Percentiles rank a stretch among this genome's conserved stretches.
Conservation (phyloP, 129 eudicot species). For the Scalesia atractyloides region DNA sequence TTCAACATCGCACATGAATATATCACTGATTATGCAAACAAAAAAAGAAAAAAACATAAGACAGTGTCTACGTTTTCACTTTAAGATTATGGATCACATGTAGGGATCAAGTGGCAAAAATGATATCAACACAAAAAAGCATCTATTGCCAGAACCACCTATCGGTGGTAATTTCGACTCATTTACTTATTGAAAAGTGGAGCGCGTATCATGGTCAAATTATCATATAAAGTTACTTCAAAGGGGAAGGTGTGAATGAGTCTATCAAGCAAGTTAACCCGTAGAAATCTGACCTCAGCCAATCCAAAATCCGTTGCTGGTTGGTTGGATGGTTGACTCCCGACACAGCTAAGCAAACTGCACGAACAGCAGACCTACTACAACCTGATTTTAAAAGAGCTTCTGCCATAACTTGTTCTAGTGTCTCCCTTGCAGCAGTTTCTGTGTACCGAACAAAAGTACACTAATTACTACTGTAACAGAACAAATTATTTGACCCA, state of each 20-base stretch:
- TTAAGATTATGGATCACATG: too few species aligned
- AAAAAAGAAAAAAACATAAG: background rate
- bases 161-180: too few species aligned
- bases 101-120: too few species aligned
- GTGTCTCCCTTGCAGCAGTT: constrained; percentile 83
- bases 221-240: too few species aligned
- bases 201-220: too few species aligned
- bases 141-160: too few species aligned
- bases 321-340: constrained; percentile 97
- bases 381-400: constrained; percentile 69
- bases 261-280: background rate
- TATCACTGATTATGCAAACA: constrained; percentile 48
- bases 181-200: too few species aligned
- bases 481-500: too few species aligned
- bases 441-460: constrained; percentile 40
- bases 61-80: background rate
- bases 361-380: constrained; percentile 71
- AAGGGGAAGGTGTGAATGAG: too few species aligned
- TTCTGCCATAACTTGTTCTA: constrained; percentile 89
- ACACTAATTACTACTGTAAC: background rate
- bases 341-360: constrained; percentile 88
- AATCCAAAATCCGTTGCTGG: constrained; percentile 65
- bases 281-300: constrained; percentile 66
- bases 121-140: too few species aligned
- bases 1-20: constrained; percentile 63